phyloP scores from a whole-genome alignment of 352 stramenopile genomes.

The Phytopythium aichiense region DNA sequence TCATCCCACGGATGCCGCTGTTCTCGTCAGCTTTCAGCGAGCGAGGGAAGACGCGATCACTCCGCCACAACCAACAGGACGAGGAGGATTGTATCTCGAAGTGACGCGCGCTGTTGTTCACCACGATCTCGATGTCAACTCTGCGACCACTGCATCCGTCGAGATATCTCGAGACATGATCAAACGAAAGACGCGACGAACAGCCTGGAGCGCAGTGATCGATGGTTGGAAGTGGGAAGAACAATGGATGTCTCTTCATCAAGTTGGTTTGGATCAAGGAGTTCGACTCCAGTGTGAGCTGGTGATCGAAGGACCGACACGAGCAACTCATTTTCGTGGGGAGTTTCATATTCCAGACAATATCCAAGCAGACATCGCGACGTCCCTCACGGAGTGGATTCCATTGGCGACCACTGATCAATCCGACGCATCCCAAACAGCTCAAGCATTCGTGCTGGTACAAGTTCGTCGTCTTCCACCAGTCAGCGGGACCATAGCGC shows the following conservation, averaged over 20 bases:
- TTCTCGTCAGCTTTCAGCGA: constrained; percentile 17
- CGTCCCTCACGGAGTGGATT: not conserved
- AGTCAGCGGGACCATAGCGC: not conserved
- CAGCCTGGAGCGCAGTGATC: not conserved
- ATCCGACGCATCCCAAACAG: not conserved
- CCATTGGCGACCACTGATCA: not conserved
- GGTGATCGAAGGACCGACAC: not conserved
- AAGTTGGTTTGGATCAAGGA: not conserved
- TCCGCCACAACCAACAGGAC: not conserved
- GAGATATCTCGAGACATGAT: not conserved
- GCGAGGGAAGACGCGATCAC: not conserved
- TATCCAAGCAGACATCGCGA: not conserved
- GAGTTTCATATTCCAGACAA: not conserved
- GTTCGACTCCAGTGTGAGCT: not conserved
- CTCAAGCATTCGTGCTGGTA: not conserved
- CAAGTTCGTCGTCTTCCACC: not conserved
- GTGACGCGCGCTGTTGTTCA: not conserved
- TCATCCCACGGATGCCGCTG: constrained; percentile 8
- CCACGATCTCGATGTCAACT: not conserved
- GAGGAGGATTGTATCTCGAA: not conserved
- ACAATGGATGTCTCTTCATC: not conserved
- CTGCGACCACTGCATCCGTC: too few species aligned
- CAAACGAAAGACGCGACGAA: constrained; percentile 4
- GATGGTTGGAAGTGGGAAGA: constrained; percentile 1
- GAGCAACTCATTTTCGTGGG: not conserved